Evolutionary conservation across 768 basidiomycete species (phyloP).

Genomic region (Trametes cingulata): DNA sequence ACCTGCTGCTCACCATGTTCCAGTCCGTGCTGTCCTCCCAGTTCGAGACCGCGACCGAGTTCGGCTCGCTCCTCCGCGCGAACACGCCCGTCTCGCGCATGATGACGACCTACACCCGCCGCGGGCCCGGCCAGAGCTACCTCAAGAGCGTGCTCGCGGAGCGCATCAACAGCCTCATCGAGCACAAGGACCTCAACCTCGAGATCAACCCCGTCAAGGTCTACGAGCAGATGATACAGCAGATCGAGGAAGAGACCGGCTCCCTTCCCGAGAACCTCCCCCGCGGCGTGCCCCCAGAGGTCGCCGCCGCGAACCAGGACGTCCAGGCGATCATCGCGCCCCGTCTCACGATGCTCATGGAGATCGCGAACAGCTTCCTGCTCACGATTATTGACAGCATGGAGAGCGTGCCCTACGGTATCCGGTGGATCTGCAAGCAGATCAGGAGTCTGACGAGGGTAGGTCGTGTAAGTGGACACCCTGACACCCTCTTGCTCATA

Average conservation of each 20-base stretch:
- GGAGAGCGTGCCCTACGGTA: slow-evolving; percentile 98
- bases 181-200: slow-evolving; percentile 98
- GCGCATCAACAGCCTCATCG: slow-evolving; percentile 97
- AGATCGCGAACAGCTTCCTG: slow-evolving; percentile 97
- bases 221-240: slow-evolving; percentile 99
- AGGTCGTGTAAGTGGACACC: slow-evolving; percentile 26
- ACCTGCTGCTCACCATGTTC: slow-evolving; percentile 98
- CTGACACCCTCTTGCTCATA: background rate
- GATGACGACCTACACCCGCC: slow-evolving; percentile 99
- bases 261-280: slow-evolving; percentile 88
- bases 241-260: slow-evolving; percentile 97
- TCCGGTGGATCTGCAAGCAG: slow-evolving; percentile 99
- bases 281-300: slow-evolving; percentile 89
- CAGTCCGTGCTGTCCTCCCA: slow-evolving; percentile 98
- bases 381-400: slow-evolving; percentile 97
- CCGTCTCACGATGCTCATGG: slow-evolving; percentile 98
- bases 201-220: slow-evolving; percentile 99
- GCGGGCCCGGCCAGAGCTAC: slow-evolving; percentile 98
- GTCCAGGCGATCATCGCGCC: slow-evolving; percentile 99
- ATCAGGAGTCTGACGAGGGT: slow-evolving; percentile 96
- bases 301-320: slow-evolving; percentile 91
- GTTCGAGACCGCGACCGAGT: slow-evolving; percentile 98
- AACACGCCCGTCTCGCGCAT: slow-evolving; percentile 99
- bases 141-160: slow-evolving; percentile 97
- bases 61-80: slow-evolving; percentile 96